Base-by-base conservation (phyloP, 306 rosid species). In the Medicago arabica region DNA sequence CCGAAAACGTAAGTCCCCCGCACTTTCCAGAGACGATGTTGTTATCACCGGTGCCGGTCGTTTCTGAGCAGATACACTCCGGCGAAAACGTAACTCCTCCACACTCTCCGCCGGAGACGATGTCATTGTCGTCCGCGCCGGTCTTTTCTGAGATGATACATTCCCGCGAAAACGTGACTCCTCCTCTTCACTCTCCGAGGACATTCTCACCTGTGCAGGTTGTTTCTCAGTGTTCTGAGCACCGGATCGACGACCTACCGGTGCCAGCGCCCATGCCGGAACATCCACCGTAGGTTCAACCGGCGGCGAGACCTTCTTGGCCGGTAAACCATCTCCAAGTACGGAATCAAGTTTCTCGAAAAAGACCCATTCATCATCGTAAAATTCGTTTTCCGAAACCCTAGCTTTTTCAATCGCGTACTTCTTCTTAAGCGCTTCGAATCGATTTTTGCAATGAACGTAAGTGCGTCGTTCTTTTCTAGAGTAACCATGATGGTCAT, bases 391-490 rank as follows among this genome's bases (percentile, higher is more conserved):
- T 7, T 87, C 89, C 31, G 71, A 72, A 83, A 82, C 84, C 87
- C 83, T 89, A 69, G 84, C 86, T 69, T 83, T 89, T 81, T 92
- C 95, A 86, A 88, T 72, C 87, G 88, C 85, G 77, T 82, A 92
- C 93, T 82, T 92, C 83, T 86, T 92, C 77, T 88, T 92, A 0
- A 92, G 90, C 50, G 96, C 85, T 76, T 88, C 93, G 80, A 92
- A 84, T 51, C 95, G 93, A 79, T 88, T 88, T 71, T 88, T 88
- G 72, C 96, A 92, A 84, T 92, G 97, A 72, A 88, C 67, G 59
- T 84, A 87, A 64, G 89, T 86, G 28, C 95, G 91, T 61, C 66
- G 72, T 1, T 86, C 40, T 75, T 75, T 85, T n/a, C 46, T 31
- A 67, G 21, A 78, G 64, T 64, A 78, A 50, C 81, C 79, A 73